Evolutionary conservation across 2,329 filamentous ascomycete species (phyloP).

Genomic region (Aspergillus sp.): DNA sequence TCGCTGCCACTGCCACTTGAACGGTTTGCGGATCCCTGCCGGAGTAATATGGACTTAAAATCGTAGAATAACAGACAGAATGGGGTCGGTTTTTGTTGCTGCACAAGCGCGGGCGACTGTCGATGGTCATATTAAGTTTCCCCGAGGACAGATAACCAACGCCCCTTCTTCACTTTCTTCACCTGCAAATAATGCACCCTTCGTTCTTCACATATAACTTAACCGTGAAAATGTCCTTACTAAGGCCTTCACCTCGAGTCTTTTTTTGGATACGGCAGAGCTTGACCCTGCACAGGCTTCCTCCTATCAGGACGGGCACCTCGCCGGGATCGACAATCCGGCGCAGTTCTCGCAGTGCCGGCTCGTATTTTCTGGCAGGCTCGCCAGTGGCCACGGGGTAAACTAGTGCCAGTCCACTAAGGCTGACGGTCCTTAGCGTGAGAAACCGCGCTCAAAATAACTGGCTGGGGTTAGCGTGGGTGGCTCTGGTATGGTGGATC

Average conservation of each 20-base stretch:
- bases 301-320: not conserved
- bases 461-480: not conserved
- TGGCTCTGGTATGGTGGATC: not conserved
- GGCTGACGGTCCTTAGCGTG: too few relatives aligned
- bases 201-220: too few relatives aligned
- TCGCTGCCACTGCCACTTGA: not conserved
- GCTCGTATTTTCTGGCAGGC: not conserved
- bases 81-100: too few relatives aligned
- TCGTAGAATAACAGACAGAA: not conserved
- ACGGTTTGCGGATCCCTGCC: not conserved
- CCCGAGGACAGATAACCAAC: too few relatives aligned
- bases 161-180: too few relatives aligned
- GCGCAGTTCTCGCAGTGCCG: not conserved
- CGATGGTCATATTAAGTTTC: too few relatives aligned
- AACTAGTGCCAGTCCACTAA: too few relatives aligned
- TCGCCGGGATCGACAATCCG: not conserved
- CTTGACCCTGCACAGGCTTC: not conserved
- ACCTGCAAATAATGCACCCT: too few relatives aligned
- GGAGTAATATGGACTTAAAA: not conserved
- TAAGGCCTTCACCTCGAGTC: not conserved
- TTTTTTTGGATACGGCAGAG: constrained; percentile 1
- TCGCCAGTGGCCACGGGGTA: too few relatives aligned
- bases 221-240: not conserved
- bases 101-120: too few relatives aligned
- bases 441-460: not conserved